Conservation (phyloP, 148 eudicot species). For the Amaranthus cruentus region DNA sequence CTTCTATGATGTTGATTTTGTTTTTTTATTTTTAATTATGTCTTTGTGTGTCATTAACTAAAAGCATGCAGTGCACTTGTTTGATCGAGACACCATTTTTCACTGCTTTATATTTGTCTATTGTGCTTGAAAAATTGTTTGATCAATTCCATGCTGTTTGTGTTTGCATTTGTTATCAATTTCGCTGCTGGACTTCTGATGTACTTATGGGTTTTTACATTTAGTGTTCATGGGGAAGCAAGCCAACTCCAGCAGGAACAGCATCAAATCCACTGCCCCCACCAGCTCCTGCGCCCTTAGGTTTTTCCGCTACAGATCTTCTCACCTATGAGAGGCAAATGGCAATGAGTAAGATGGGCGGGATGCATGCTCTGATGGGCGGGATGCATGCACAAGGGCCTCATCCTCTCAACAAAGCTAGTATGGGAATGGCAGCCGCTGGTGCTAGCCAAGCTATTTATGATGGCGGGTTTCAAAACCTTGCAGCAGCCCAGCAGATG, state of each 20-base stretch:
- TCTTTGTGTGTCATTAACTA: too few species aligned
- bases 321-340: slow-evolving; percentile 83
- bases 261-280: slow-evolving; percentile 95
- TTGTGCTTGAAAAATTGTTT: too few species aligned
- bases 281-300: slow-evolving; percentile 66
- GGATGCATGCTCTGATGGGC: slow-evolving; percentile 51
- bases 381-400: slow-evolving; percentile 66
- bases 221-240: slow-evolving; percentile 99
- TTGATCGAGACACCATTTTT: too few species aligned
- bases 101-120: too few species aligned
- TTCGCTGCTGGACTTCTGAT: not conserved
- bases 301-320: slow-evolving; percentile 59
- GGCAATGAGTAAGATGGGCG: slow-evolving; percentile 85
- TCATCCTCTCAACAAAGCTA: slow-evolving; percentile 68
- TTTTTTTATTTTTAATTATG: not conserved
- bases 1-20: too few species aligned
- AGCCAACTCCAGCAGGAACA: slow-evolving; percentile 92
- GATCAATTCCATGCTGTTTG: too few species aligned
- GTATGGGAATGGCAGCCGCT: slow-evolving; percentile 82
- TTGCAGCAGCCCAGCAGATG: slow-evolving; percentile 91
- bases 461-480: slow-evolving; percentile 82
- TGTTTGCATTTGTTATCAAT: not conserved
- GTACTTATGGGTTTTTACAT: not conserved
- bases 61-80: too few species aligned
- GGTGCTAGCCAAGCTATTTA: slow-evolving; percentile 94